phyloP scores from a whole-genome alignment of 192 early-diverging fungal species.

The Backusella australiensis region DNA sequence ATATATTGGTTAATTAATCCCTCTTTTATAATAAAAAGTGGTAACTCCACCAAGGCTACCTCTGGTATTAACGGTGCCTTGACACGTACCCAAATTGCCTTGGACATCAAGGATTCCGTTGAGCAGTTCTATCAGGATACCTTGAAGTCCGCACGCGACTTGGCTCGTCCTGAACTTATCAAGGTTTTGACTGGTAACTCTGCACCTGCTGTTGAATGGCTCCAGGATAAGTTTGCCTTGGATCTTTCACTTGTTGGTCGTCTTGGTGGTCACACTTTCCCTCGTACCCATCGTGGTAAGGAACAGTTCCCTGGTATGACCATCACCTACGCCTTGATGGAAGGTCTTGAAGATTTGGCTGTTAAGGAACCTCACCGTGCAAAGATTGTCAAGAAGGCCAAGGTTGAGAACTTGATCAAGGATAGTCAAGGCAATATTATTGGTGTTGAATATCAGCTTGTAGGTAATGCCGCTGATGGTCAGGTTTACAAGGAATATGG shows the following conservation, averaged over 20 bases:
- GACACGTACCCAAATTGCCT: constrained; percentile 76
- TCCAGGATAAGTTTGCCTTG: constrained; percentile 85
- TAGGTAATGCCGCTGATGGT: constrained; percentile 49
- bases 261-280: constrained; percentile 90
- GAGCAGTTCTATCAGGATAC: constrained; percentile 87
- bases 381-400: constrained; percentile 80
- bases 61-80: constrained; percentile 96
- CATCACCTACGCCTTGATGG: constrained; percentile 90
- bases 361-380: constrained; percentile 67
- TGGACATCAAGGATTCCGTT: constrained; percentile 75
- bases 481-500: constrained; percentile 61
- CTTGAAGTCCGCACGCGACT: constrained; percentile 81
- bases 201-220: constrained; percentile 88
- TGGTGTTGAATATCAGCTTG: constrained; percentile 75
- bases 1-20: not conserved
- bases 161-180: constrained; percentile 77
- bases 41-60: constrained; percentile 97
- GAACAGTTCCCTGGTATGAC: constrained; percentile 89
- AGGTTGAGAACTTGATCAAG: constrained; percentile 72
- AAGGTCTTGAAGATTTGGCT: constrained; percentile 70
- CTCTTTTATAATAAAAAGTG: constrained; percentile 34
- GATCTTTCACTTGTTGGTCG: constrained; percentile 87
- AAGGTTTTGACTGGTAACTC: constrained; percentile 85
- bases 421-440: constrained; percentile 62
- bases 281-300: constrained; percentile 91